Conservation (phyloP, 2,329 filamentous ascomycete genomes). For the Juglanconis oblonga region DNA sequence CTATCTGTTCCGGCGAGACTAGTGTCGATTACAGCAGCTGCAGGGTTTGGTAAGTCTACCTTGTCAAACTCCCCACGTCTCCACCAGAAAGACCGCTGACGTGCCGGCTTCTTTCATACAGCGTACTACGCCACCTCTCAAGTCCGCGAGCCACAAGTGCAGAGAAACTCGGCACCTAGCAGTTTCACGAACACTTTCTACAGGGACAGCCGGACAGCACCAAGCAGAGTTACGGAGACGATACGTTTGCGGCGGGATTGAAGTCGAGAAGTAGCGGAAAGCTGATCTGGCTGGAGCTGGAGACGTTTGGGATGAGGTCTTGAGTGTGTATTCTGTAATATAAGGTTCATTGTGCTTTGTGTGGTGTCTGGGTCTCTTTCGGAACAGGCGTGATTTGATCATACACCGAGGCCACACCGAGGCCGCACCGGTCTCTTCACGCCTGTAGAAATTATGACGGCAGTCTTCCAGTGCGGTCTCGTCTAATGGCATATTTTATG, state of each 20-base stretch:
- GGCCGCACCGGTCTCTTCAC: too few species aligned
- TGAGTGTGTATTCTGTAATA: too few species aligned
- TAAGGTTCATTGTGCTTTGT: too few species aligned
- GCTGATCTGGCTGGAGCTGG: too few species aligned
- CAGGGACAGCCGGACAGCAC: neutral
- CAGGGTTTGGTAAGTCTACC: slow-evolving; percentile 10
- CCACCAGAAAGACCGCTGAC: neutral
- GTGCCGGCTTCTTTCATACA: neutral
- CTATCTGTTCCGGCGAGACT: slow-evolving; percentile 11
- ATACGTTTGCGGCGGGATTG: neutral
- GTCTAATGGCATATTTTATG: too few species aligned
- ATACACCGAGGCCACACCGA: too few species aligned
- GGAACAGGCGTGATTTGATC: too few species aligned
- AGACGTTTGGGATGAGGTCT: too few species aligned
- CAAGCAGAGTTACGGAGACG: neutral
- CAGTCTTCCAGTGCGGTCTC: too few species aligned
- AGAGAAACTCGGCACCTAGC: neutral
- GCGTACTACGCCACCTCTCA: slow-evolving; percentile 13
- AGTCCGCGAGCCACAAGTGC: neutral
- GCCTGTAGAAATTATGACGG: too few species aligned
- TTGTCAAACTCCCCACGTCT: neutral
- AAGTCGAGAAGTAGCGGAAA: too few species aligned
- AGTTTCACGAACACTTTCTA: neutral
- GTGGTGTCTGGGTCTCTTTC: too few species aligned
- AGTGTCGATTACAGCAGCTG: slow-evolving; percentile 12